phyloP scores from a whole-genome alignment of 2,329 filamentous ascomycete species.

The Chrysoporthe austroafricana region DNA sequence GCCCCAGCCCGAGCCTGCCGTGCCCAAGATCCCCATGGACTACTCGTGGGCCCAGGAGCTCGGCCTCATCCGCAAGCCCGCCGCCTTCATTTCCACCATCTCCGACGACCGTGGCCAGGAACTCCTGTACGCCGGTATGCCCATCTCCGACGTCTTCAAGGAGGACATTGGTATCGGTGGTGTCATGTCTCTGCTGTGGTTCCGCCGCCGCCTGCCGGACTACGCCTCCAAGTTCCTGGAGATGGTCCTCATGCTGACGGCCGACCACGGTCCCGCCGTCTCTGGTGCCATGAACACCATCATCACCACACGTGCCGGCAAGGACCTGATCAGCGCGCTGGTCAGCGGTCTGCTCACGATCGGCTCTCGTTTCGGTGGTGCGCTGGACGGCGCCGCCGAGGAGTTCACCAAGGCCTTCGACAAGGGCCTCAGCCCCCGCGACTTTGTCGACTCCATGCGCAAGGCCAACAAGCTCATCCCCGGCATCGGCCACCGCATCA shows the following conservation, averaged over 20 bases:
- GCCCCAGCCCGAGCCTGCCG: slow-evolving; percentile 84
- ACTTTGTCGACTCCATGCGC: slow-evolving; percentile 98
- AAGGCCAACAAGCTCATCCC: slow-evolving; percentile 99
- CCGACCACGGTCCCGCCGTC: slow-evolving; percentile 97
- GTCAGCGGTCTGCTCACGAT: slow-evolving; percentile 98
- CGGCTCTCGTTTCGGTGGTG: slow-evolving; percentile 97
- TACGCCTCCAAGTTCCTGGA: slow-evolving; percentile 99
- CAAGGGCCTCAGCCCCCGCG: slow-evolving; percentile 96
- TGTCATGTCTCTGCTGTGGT: slow-evolving; percentile 99
- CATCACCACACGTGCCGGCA: slow-evolving; percentile 98
- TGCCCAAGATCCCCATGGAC: slow-evolving; percentile 99
- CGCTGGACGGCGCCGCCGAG: slow-evolving; percentile 94
- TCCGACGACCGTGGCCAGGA: slow-evolving; percentile 99
- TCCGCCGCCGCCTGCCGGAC: slow-evolving; percentile 93
- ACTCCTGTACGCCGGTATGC: slow-evolving; percentile 97
- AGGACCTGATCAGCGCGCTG: slow-evolving; percentile 94
- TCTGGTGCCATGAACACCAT: slow-evolving; percentile 99
- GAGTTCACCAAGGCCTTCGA: slow-evolving; percentile 98
- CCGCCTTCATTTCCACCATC: slow-evolving; percentile 99
- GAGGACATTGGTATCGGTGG: slow-evolving; percentile 99
- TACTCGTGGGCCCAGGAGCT: slow-evolving; percentile 99
- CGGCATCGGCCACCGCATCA: slow-evolving; percentile 98
- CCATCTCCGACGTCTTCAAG: slow-evolving; percentile 99
- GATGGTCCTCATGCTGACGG: slow-evolving; percentile 99
- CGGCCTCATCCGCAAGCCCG: slow-evolving; percentile 98